Evolutionary conservation across 2,329 filamentous ascomycete species (phyloP).

Genomic region (Calonectria henricotiae): DNA sequence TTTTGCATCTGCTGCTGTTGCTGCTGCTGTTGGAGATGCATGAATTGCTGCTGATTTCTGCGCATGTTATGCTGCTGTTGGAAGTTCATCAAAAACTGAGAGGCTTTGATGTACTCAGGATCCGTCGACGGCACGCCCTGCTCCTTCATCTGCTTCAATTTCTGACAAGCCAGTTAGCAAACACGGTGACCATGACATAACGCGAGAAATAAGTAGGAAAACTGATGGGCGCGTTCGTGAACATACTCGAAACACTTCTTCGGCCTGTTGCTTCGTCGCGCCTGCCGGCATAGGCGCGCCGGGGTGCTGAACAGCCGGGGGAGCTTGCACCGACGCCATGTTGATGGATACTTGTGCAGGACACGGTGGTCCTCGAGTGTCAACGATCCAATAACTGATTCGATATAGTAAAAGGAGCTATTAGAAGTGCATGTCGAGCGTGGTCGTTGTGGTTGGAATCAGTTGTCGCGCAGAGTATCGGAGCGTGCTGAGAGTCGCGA

Average conservation of each 20-base stretch:
- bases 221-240: constrained; percentile 28
- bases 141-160: constrained; percentile 91
- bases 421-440: constrained; percentile 61
- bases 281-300: constrained; percentile 76
- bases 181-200: neutral
- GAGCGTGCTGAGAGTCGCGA: constrained; percentile 49
- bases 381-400: constrained; percentile 50
- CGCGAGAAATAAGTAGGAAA: constrained; percentile 14
- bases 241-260: constrained; percentile 79
- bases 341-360: constrained; percentile 56
- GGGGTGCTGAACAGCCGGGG: constrained; percentile 78
- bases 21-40: constrained; percentile 64
- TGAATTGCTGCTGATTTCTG: constrained; percentile 63
- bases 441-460: constrained; percentile 36
- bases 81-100: constrained; percentile 81
- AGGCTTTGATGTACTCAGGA: constrained; percentile 89
- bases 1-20: constrained; percentile 72
- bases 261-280: constrained; percentile 83
- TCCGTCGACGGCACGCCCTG: constrained; percentile 86
- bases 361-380: constrained; percentile 44
- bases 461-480: constrained; percentile 49
- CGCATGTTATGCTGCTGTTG: constrained; percentile 77
- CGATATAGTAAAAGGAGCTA: constrained; percentile 49
- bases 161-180: constrained; percentile 68
- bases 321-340: constrained; percentile 88